Percentiles rank a stretch among this genome's conserved stretches.
Evolutionary conservation across 306 rosid genomes (phyloP).

Genomic region (Vicia sativa): DNA sequence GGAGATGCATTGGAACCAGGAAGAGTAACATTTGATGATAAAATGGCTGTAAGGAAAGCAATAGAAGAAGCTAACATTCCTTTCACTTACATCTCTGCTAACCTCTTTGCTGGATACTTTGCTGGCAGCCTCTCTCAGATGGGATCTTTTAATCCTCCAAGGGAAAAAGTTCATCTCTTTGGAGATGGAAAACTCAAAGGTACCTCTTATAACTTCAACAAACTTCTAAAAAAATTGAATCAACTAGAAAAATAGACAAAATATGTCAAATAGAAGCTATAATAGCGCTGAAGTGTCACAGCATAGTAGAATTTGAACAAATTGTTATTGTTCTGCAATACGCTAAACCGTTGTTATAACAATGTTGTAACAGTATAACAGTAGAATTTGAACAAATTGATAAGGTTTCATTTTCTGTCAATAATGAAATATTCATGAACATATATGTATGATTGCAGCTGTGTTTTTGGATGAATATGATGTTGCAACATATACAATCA

Average conservation of each 20-base stretch:
- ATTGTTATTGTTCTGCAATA: too few species aligned
- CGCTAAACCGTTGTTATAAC: too few species aligned
- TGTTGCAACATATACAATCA: conserved; percentile 67
- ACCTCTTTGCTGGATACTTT: conserved; percentile 82
- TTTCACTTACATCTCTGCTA: conserved; percentile 74
- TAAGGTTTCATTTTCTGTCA: not conserved
- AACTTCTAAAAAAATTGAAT: not conserved
- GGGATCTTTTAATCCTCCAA: conserved; percentile 70
- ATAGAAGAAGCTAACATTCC: conserved; percentile 81
- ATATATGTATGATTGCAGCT: conserved; percentile 41
- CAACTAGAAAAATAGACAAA: not conserved
- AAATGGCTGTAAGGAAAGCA: conserved; percentile 74
- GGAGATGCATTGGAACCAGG: conserved; percentile 79
- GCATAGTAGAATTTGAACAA: too few species aligned
- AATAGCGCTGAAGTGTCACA: too few species aligned
- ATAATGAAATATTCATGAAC: not conserved
- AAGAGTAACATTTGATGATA: conserved; percentile 84
- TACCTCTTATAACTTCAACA: conserved; percentile 30
- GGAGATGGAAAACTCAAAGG: conserved; percentile 84
- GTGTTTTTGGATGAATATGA: conserved; percentile 70
- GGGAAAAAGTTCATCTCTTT: conserved; percentile 58
- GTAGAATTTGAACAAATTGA: too few species aligned
- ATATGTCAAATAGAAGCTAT: not conserved
- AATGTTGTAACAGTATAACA: too few species aligned
- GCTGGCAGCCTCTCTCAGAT: conserved; percentile 80